Evolutionary conservation across 1,139 yeast species (phyloP).

Genomic region (Candida sanyaensis): DNA sequence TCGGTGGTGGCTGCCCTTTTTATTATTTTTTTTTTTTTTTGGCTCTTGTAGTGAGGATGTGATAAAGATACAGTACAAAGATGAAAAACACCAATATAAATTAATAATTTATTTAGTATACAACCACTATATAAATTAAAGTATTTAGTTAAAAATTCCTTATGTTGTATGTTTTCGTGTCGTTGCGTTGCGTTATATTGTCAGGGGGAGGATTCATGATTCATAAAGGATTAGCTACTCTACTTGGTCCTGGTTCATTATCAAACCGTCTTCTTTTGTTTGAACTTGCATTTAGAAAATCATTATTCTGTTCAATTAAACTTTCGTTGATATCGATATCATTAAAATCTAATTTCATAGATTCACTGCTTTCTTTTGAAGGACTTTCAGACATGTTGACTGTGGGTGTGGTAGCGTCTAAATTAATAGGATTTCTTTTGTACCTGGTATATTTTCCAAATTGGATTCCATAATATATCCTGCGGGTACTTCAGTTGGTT

Average conservation of each 20-base stretch:
- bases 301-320: not conserved
- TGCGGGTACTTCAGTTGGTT: conserved; percentile 3
- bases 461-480: conserved; percentile 19
- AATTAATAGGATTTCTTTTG: conserved; percentile 8
- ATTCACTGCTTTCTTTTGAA: conserved; percentile 1
- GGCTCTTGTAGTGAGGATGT: too few species aligned
- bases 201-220: too few species aligned
- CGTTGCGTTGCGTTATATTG: too few species aligned
- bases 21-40: too few species aligned
- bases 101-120: too few species aligned
- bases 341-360: conserved; percentile 5
- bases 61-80: too few species aligned
- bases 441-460: conserved; percentile 25
- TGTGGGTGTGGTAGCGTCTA: conserved; percentile 2
- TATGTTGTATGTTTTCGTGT: too few species aligned
- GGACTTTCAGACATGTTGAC: conserved; percentile 6
- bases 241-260: not conserved
- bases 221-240: conserved; percentile 2
- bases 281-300: not conserved
- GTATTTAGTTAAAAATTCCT: too few species aligned
- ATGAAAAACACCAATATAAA: too few species aligned
- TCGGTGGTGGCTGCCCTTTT: too few species aligned
- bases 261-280: conserved; percentile 10
- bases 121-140: too few species aligned
- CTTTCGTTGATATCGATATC: not conserved